Evolutionary conservation across 257 asterid genomes (phyloP).

Genomic region (Haberlea rhodopensis): DNA sequence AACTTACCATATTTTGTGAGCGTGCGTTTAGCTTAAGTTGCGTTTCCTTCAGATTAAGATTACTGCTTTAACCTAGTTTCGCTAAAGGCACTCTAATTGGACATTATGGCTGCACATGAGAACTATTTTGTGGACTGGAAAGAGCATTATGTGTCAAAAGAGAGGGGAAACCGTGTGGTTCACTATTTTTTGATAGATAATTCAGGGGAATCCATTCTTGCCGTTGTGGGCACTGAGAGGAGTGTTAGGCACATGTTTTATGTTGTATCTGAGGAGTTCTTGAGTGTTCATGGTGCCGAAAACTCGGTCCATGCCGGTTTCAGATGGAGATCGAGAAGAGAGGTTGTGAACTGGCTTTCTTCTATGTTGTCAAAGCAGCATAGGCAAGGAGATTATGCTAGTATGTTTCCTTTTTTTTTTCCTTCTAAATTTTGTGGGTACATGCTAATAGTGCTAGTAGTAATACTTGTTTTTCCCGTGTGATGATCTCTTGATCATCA

Average conservation of each 20-base stretch:
- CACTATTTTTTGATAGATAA: constrained; percentile 36
- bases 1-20: neutral
- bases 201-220: constrained; percentile 32
- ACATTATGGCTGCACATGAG: constrained; percentile 55
- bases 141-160: constrained; percentile 77
- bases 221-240: constrained; percentile 48
- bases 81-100: constrained; percentile 20
- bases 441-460: constrained; percentile 15
- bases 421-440: constrained; percentile 2
- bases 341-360: constrained; percentile 97
- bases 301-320: constrained; percentile 49
- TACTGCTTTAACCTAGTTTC: neutral
- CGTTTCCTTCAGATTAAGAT: neutral
- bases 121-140: constrained; percentile 93
- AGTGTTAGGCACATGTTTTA: constrained; percentile 40
- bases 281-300: constrained; percentile 34
- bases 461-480: neutral
- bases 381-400: constrained; percentile 49
- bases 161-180: constrained; percentile 24
- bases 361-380: constrained; percentile 91
- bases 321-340: constrained; percentile 98
- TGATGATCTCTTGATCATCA: constrained; percentile 3
- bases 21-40: neutral
- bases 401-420: constrained; percentile 41
- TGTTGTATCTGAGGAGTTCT: constrained; percentile 33